phyloP scores from a whole-genome alignment of 1,139 yeast genomes.

The Taiozyma sp. region DNA sequence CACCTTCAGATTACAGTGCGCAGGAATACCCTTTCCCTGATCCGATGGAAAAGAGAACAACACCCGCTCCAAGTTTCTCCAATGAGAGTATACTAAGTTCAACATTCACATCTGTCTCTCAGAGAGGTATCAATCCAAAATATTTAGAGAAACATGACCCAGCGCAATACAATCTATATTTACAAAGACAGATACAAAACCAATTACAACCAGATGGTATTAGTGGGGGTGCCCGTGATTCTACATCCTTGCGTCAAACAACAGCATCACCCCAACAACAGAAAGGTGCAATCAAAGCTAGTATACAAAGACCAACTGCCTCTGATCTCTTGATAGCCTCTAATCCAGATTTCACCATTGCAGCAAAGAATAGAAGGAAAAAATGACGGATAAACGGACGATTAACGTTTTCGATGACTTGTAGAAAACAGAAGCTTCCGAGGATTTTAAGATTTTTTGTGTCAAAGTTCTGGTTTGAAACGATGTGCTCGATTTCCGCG shows the following conservation, averaged over 20 bases:
- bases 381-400: background rate
- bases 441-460: background rate
- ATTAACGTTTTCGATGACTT: too few relatives aligned
- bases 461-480: background rate
- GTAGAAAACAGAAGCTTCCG: too few relatives aligned
- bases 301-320: background rate
- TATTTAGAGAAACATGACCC: constrained; percentile 31
- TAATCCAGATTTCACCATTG: constrained; percentile 10
- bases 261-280: background rate
- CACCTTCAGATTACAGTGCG: constrained; percentile 4
- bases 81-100: constrained; percentile 36
- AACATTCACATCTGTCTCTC: constrained; percentile 77
- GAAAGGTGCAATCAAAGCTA: background rate
- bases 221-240: background rate
- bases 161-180: constrained; percentile 9
- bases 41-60: constrained; percentile 20
- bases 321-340: constrained; percentile 4
- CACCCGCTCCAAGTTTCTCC: constrained; percentile 27
- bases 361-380: background rate
- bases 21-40: constrained; percentile 19
- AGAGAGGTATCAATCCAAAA: constrained; percentile 66
- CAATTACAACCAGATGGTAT: background rate
- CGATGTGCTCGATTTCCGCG: background rate
- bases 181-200: constrained; percentile 6
- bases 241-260: background rate